Evolutionary conservation across 345 rosid genomes (phyloP).

Genomic region (Eucalyptus lansdowneana): DNA sequence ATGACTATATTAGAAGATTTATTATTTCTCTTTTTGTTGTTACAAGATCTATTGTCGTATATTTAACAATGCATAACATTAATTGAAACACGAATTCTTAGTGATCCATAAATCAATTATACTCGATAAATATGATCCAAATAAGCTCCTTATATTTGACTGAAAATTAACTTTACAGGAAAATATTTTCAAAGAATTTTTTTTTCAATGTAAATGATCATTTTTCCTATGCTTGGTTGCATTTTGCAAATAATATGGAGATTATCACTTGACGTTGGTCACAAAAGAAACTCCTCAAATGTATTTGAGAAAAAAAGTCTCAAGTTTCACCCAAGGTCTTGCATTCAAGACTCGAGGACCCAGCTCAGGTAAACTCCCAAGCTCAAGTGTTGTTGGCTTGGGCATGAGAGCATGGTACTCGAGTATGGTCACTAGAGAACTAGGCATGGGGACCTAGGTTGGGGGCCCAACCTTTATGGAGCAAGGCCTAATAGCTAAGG

Average conservation of each 20-base stretch:
- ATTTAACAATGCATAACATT: background rate
- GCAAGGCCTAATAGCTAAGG: accelerated
- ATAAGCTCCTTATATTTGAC: background rate
- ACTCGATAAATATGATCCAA: background rate
- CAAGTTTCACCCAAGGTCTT: background rate
- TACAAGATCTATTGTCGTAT: accelerated
- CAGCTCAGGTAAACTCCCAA: accelerated
- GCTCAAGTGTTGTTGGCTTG: background rate
- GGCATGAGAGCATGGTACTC: background rate
- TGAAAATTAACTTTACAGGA: accelerated
- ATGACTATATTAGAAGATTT: too few relatives aligned
- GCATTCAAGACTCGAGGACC: background rate
- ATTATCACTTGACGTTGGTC: accelerated
- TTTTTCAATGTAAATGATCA: accelerated
- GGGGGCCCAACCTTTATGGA: background rate
- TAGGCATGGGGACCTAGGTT: accelerated
- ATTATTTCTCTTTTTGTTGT: background rate
- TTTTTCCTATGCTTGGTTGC: background rate
- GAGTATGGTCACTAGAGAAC: accelerated
- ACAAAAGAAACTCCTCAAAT: background rate
- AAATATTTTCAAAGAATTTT: background rate
- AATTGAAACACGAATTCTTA: background rate
- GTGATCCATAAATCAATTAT: background rate
- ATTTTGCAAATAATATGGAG: background rate
- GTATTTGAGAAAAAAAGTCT: background rate